Evolutionary conservation across 75 land plant species (phyloP).

Genomic region (Chamaecyparis obtusa): DNA sequence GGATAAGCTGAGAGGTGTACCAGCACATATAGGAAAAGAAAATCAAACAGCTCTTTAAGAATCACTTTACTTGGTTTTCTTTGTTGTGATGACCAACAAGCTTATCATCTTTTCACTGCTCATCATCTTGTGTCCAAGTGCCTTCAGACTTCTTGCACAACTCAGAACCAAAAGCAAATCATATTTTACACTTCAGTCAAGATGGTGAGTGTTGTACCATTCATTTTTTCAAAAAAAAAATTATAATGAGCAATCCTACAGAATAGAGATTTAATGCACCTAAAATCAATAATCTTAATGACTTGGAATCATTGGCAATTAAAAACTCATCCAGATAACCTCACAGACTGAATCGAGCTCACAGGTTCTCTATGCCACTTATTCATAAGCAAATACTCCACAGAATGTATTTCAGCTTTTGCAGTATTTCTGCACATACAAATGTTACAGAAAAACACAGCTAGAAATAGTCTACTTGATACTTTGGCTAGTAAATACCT

Average conservation of each 20-base stretch:
- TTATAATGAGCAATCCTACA: not conserved
- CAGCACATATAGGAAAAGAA: not conserved
- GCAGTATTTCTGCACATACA: not conserved
- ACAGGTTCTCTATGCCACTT: not conserved
- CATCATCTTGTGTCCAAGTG: not conserved
- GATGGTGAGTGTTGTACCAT: not conserved
- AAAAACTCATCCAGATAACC: not conserved
- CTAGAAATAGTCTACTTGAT: not conserved
- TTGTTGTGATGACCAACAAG: not conserved
- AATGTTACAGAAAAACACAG: not conserved
- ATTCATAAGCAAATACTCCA: too few species aligned
- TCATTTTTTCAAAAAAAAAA: not conserved
- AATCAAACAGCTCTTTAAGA: not conserved
- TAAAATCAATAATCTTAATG: not conserved
- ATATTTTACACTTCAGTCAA: not conserved
- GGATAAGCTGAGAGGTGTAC: not conserved
- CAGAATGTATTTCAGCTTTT: not conserved
- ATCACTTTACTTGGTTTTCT: not conserved
- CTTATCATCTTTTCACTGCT: not conserved
- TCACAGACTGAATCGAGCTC: not conserved
- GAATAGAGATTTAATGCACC: not conserved
- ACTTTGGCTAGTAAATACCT: not conserved
- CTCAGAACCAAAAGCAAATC: not conserved
- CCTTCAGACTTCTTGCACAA: not conserved
- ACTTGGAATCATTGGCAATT: not conserved